Evolutionary conservation across 2,329 filamentous ascomycete species (phyloP).

Genomic region (Venturiaceae sp.): DNA sequence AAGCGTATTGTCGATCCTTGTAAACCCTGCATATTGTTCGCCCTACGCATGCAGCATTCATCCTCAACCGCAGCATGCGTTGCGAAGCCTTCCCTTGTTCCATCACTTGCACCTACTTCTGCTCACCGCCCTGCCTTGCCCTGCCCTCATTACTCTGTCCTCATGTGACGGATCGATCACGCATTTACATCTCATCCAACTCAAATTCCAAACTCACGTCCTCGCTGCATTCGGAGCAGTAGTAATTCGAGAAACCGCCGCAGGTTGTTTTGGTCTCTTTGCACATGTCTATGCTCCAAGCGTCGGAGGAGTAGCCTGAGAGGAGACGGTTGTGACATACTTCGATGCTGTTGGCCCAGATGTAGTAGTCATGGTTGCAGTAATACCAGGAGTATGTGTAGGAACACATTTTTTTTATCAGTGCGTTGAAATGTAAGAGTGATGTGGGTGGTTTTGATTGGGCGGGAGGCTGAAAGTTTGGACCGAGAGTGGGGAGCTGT

Average conservation of each 20-base stretch:
- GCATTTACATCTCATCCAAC: constrained; percentile 23
- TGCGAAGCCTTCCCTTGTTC: neutral
- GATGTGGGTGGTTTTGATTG: neutral
- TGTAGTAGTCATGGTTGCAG: constrained; percentile 39
- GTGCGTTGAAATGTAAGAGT: neutral
- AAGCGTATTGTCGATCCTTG: neutral
- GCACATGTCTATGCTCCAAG: constrained; percentile 39
- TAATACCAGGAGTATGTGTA: constrained; percentile 39
- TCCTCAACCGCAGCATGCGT: too few relatives aligned
- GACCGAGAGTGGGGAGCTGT: neutral
- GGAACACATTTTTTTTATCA: constrained; percentile 28
- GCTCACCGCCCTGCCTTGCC: neutral
- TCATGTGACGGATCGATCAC: neutral
- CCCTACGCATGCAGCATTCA: neutral
- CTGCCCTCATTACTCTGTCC: neutral
- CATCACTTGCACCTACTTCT: neutral
- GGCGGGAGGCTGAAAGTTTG: neutral
- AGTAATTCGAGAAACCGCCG: constrained; percentile 33
- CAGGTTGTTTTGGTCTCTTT: constrained; percentile 30
- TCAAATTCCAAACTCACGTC: constrained; percentile 32
- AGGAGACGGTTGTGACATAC: constrained; percentile 34
- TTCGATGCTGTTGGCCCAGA: constrained; percentile 35
- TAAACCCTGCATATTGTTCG: neutral
- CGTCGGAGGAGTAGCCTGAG: constrained; percentile 36
- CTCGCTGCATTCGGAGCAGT: constrained; percentile 33